These are phyloP conservation scores for Verticillium longisporum DNA, from an alignment of 2,329 filamentous ascomycete genomes.

Conservation along the genomic window DNA sequence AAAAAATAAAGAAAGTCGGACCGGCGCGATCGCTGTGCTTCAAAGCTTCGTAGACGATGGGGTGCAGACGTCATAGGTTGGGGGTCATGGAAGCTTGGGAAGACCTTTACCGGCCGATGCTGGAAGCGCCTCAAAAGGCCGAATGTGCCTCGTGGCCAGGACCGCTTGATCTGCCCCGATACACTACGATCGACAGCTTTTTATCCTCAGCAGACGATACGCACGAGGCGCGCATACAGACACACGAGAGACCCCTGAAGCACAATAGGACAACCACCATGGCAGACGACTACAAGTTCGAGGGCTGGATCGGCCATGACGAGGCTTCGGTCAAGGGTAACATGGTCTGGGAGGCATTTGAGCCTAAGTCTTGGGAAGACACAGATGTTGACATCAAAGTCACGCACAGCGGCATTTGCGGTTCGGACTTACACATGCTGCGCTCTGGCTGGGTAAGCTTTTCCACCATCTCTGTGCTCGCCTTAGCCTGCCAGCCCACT, in stretches of 20 bases:
- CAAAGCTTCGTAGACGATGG: no score
- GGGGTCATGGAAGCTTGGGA: background rate
- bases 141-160: background rate
- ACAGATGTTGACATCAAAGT: conserved; percentile 59
- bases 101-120: no score
- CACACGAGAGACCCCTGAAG: background rate
- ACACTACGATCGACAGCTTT: no score
- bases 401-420: conserved; percentile 61
- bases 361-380: conserved; percentile 60
- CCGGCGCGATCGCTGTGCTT: no score
- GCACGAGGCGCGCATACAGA: background rate
- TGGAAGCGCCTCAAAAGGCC: background rate
- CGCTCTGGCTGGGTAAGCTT: conserved; percentile 44
- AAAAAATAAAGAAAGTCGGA: no score
- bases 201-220: no score
- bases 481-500: background rate
- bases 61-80: background rate
- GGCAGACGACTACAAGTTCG: conserved; percentile 35
- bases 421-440: conserved; percentile 53
- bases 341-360: conserved; percentile 48
- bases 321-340: conserved; percentile 37
- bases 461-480: background rate
- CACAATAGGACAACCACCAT: conserved; percentile 14
- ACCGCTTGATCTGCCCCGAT: no score
- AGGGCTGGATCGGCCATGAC: conserved; percentile 42